Percentiles rank a stretch among this genome's conserved stretches.
Evolutionary conservation across 1,284 basidiomycete genomes (phyloP).

Genomic region (Tausonia pullulans): DNA sequence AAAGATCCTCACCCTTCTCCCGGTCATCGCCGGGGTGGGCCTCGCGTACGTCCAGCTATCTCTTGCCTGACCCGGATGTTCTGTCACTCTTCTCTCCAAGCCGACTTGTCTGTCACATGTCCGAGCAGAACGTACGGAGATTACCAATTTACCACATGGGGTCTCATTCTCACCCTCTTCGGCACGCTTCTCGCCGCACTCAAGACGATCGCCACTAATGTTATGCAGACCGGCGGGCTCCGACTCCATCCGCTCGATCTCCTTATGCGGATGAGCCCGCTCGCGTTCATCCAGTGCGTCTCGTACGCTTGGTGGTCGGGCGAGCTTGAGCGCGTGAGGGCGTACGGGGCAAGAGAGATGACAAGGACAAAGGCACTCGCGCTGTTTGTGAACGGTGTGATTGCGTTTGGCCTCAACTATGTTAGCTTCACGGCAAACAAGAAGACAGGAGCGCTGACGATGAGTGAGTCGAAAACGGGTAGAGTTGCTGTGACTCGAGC

Average conservation of each 20-base stretch:
- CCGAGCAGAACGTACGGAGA: slow-evolving; percentile 68
- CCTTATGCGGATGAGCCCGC: slow-evolving; percentile 67
- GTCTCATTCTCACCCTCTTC: slow-evolving; percentile 70
- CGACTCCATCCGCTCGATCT: slow-evolving; percentile 67
- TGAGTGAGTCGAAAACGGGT: slow-evolving; percentile 37
- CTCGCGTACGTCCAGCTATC: slow-evolving; percentile 58
- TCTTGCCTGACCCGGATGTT: background rate
- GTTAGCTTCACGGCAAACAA: slow-evolving; percentile 87
- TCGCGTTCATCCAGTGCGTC: slow-evolving; percentile 78
- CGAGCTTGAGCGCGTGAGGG: slow-evolving; percentile 55
- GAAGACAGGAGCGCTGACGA: slow-evolving; percentile 69
- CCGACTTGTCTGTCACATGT: background rate
- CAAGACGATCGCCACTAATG: slow-evolving; percentile 63
- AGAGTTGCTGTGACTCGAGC: too few relatives aligned
- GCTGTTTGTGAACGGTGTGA: slow-evolving; percentile 61
- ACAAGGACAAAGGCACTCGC: slow-evolving; percentile 43
- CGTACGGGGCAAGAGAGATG: slow-evolving; percentile 45
- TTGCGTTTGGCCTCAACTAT: slow-evolving; percentile 83
- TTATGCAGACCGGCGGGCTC: slow-evolving; percentile 47
- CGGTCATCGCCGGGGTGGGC: slow-evolving; percentile 81
- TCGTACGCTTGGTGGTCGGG: slow-evolving; percentile 62
- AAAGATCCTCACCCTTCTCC: slow-evolving; percentile 64
- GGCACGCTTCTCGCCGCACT: slow-evolving; percentile 80
- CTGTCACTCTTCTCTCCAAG: background rate
- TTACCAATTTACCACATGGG: slow-evolving; percentile 62